Conservation (phyloP, 176 grass and related monocot genomes). For the Coix lacrymajobi region DNA sequence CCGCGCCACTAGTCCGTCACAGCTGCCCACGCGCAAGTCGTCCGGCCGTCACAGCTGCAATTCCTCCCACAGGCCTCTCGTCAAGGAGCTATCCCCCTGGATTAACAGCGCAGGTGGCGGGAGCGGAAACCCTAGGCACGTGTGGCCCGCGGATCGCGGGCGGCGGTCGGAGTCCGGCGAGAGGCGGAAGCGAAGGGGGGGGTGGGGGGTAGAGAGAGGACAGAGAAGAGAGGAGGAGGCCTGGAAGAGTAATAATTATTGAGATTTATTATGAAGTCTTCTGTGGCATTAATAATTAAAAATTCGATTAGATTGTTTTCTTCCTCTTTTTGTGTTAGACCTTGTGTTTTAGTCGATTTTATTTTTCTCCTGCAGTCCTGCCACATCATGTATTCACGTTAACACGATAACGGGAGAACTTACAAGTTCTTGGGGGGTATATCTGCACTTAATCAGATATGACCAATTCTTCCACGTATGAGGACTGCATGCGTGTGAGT, state of each 20-base stretch:
- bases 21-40: neutral
- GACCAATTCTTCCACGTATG: neutral
- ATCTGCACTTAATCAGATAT: neutral
- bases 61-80: neutral
- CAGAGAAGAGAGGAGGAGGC: neutral
- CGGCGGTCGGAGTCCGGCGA: conserved; percentile 34
- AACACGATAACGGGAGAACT: neutral
- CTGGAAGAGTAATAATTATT: neutral
- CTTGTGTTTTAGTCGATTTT: neutral
- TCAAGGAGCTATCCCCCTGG: neutral
- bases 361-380: neutral
- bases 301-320: neutral
- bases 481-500: neutral
- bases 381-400: neutral
- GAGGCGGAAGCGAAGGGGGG: conserved; percentile 10
- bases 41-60: neutral
- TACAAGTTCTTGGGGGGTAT: neutral
- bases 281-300: neutral
- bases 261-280: neutral
- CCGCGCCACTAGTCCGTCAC: neutral
- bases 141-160: neutral
- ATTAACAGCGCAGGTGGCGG: neutral
- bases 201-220: neutral
- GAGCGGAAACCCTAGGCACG: neutral
- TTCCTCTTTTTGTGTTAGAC: neutral